phyloP scores from a whole-genome alignment of 495 filamentous ascomycete genomes.

The Aspergillus saccharolyticus region DNA sequence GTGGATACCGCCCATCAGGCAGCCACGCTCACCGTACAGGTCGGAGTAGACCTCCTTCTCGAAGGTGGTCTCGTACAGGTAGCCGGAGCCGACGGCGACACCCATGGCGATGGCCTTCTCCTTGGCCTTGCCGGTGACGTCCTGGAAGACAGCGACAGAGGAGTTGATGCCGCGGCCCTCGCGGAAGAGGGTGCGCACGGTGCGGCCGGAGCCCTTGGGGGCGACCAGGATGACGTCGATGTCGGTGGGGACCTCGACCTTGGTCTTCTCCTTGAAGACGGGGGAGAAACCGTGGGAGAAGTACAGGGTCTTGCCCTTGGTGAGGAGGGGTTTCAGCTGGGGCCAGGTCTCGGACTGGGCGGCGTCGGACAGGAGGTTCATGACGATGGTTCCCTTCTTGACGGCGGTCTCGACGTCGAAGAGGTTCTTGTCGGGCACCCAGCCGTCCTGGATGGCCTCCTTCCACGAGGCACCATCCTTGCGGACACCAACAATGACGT shows the following conservation, averaged over 20 bases:
- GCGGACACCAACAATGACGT: constrained; percentile 96
- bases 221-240: constrained; percentile 99
- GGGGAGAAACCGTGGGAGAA: constrained; percentile 99
- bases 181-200: constrained; percentile 94
- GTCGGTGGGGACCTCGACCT: constrained; percentile 91
- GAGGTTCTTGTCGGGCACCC: constrained; percentile 96
- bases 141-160: constrained; percentile 96
- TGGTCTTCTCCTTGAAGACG: constrained; percentile 98
- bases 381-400: constrained; percentile 86
- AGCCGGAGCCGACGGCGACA: constrained; percentile 91
- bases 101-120: constrained; percentile 97
- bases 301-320: constrained; percentile 99
- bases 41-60: constrained; percentile 99
- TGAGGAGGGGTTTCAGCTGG: constrained; percentile 91
- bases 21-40: constrained; percentile 98
- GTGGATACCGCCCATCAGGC: constrained; percentile 99
- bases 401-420: constrained; percentile 97
- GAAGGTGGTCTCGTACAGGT: constrained; percentile 99
- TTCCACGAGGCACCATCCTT: constrained; percentile 98
- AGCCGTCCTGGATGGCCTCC: constrained; percentile 93
- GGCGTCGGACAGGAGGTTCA: constrained; percentile 97
- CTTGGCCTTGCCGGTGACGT: constrained; percentile 95
- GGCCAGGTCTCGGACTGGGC: constrained; percentile 99
- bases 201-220: constrained; percentile 97
- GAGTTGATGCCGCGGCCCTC: constrained; percentile 99